These are phyloP conservation scores for Claviceps lovelessii DNA, from an alignment of 2,329 filamentous ascomycete species.

Conservation along the genomic window DNA sequence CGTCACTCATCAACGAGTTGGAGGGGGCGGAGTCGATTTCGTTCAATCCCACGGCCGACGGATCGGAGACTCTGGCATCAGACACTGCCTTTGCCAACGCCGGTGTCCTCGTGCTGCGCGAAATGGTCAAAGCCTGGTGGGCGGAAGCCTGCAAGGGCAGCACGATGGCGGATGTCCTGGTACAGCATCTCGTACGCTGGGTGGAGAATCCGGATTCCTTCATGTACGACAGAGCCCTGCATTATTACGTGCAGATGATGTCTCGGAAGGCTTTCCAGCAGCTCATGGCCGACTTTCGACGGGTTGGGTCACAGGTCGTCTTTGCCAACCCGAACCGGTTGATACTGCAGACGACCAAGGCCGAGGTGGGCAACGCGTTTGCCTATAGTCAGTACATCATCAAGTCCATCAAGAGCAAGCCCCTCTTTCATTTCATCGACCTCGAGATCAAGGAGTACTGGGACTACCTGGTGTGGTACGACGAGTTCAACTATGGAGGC, in stretches of 20 bases:
- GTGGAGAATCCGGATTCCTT: constrained; percentile 87
- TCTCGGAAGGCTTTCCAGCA: constrained; percentile 94
- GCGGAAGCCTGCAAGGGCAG: constrained; percentile 79
- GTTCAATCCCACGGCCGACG: constrained; percentile 47
- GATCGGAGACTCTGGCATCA: constrained; percentile 49
- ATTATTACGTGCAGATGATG: constrained; percentile 98
- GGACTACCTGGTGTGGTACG: constrained; percentile 98
- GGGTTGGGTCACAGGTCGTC: constrained; percentile 89
- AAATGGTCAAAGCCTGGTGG: constrained; percentile 99
- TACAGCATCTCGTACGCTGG: constrained; percentile 95
- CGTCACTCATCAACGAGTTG: constrained; percentile 89
- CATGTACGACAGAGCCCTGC: constrained; percentile 84
- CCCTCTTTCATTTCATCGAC: constrained; percentile 93
- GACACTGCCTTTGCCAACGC: constrained; percentile 90
- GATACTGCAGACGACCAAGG: constrained; percentile 88
- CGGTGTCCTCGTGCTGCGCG: constrained; percentile 75
- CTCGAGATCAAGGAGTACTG: constrained; percentile 97
- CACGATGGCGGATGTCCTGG: constrained; percentile 92
- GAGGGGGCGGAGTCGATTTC: constrained; percentile 79
- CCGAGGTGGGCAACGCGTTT: constrained; percentile 90
- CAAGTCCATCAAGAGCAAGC: constrained; percentile 91
- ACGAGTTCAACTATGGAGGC: constrained; percentile 96
- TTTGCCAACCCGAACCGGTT: constrained; percentile 84
- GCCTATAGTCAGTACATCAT: constrained; percentile 96
- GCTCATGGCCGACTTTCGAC: constrained; percentile 89